These are phyloP conservation scores for Metschnikowia orientalis DNA, from an alignment of 805 yeast species.

Conservation along the genomic window DNA sequence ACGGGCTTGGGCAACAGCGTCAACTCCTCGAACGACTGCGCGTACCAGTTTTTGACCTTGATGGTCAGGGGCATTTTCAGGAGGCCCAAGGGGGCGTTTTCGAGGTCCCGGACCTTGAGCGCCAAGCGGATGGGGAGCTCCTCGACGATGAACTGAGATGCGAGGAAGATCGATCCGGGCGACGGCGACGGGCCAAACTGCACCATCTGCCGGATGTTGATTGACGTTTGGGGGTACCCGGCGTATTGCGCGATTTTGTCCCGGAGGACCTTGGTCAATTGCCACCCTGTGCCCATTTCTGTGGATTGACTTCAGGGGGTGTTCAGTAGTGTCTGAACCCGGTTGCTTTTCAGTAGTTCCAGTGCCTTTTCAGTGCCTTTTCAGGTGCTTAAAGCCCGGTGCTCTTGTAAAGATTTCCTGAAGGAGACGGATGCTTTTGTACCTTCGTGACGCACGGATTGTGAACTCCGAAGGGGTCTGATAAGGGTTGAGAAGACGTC, in stretches of 20 bases:
- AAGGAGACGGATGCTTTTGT: no score
- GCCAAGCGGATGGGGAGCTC: slow-evolving; percentile 86
- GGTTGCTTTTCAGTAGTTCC: no score
- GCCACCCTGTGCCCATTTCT: slow-evolving; percentile 49
- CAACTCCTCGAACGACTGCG: slow-evolving; percentile 82
- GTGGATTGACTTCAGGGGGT: no score
- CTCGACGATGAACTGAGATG: slow-evolving; percentile 78
- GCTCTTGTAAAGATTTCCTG: no score
- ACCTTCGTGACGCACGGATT: no score
- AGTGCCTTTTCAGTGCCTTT: no score
- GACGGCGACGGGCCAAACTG: slow-evolving; percentile 79
- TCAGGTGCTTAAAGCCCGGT: no score
- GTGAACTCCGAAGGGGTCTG: no score
- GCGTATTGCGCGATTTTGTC: slow-evolving; percentile 63
- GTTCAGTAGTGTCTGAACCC: no score
- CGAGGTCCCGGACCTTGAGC: slow-evolving; percentile 79
- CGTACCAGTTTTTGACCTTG: slow-evolving; percentile 83
- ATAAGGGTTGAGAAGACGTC: no score
- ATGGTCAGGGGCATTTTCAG: slow-evolving; percentile 69
- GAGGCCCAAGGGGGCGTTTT: slow-evolving; percentile 71
- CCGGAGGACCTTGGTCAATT: slow-evolving; percentile 45
- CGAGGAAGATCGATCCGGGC: slow-evolving; percentile 75
- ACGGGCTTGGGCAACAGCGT: slow-evolving; percentile 59
- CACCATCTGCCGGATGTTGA: slow-evolving; percentile 83
- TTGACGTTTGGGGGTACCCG: slow-evolving; percentile 74